phyloP scores from a whole-genome alignment of 192 early-diverging fungal species.

The Coemansia sp. region DNA sequence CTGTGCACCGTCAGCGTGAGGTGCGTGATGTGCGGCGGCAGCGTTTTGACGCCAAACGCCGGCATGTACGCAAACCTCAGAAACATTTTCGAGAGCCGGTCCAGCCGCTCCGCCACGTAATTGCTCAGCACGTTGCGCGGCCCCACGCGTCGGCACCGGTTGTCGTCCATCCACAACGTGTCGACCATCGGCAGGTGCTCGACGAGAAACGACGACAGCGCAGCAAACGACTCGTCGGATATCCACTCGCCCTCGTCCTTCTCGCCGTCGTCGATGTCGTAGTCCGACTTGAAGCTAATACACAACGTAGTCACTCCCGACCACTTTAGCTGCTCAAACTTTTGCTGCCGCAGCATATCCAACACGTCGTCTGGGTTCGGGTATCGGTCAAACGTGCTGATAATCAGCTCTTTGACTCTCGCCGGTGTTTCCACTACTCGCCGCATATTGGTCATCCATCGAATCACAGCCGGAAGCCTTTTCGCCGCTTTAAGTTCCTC shows the following conservation, averaged over 20 bases:
- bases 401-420: slow-evolving; percentile 15
- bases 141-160: slow-evolving; percentile 26
- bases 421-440: background rate
- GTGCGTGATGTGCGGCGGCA: slow-evolving; percentile 44
- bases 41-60: slow-evolving; percentile 37
- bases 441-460: slow-evolving; percentile 31
- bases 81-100: slow-evolving; percentile 16
- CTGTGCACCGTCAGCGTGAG: slow-evolving; percentile 28
- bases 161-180: slow-evolving; percentile 30
- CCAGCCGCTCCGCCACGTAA: slow-evolving; percentile 24
- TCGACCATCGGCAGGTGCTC: slow-evolving; percentile 19
- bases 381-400: slow-evolving; percentile 31
- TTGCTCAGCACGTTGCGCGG: slow-evolving; percentile 35
- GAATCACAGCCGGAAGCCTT: slow-evolving; percentile 16
- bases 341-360: slow-evolving; percentile 17
- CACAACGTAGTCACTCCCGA: slow-evolving; percentile 14
- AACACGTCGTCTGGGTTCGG: slow-evolving; percentile 30
- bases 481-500: slow-evolving; percentile 27
- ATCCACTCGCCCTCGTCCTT: slow-evolving; percentile 28
- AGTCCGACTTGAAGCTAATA: slow-evolving; percentile 32
- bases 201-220: slow-evolving; percentile 19
- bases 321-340: slow-evolving; percentile 22
- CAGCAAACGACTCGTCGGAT: slow-evolving; percentile 31
- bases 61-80: slow-evolving; percentile 37
- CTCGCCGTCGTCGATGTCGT: slow-evolving; percentile 26